Evolutionary conservation across 768 basidiomycete species (phyloP).

Genomic region (Collybia sordida): DNA sequence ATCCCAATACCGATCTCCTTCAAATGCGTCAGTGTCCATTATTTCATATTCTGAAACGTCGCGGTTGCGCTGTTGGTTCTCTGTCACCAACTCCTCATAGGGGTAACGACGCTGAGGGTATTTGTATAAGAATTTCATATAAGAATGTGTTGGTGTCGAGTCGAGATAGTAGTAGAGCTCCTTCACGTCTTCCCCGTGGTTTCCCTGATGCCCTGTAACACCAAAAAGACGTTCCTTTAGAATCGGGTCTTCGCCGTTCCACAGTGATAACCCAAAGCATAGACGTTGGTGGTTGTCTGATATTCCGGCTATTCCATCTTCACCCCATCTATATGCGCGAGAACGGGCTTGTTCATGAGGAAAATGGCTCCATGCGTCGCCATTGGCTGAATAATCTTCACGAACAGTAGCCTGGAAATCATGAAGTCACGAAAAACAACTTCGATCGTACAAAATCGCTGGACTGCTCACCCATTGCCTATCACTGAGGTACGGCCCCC

Average conservation of each 20-base stretch:
- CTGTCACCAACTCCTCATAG: conserved; percentile 89
- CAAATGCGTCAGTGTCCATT: conserved; percentile 87
- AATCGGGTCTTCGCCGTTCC: conserved; percentile 94
- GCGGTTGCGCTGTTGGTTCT: conserved; percentile 79
- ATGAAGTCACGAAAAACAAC: conserved; percentile 9
- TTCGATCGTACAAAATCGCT: not conserved
- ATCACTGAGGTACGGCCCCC: conserved; percentile 98
- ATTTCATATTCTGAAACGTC: conserved; percentile 93
- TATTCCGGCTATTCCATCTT: conserved; percentile 96
- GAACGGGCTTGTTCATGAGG: conserved; percentile 92
- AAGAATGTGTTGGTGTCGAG: conserved; percentile 97
- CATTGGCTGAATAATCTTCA: conserved; percentile 96
- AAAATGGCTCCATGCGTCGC: conserved; percentile 95
- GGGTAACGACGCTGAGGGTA: conserved; percentile 93
- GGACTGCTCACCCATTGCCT: conserved; percentile 84
- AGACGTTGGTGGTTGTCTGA: conserved; percentile 96
- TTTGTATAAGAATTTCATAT: conserved; percentile 99
- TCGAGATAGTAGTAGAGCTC: conserved; percentile 99
- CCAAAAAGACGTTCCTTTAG: conserved; percentile 97
- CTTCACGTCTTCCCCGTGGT: conserved; percentile 99
- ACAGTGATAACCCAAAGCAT: conserved; percentile 87
- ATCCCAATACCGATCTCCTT: conserved; percentile 97
- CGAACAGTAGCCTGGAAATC: conserved; percentile 87
- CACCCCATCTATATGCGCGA: conserved; percentile 97
- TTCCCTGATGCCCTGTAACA: conserved; percentile 95